Conservation (phyloP, 768 basidiomycete genomes). For the Boletus pseudopeckii region DNA sequence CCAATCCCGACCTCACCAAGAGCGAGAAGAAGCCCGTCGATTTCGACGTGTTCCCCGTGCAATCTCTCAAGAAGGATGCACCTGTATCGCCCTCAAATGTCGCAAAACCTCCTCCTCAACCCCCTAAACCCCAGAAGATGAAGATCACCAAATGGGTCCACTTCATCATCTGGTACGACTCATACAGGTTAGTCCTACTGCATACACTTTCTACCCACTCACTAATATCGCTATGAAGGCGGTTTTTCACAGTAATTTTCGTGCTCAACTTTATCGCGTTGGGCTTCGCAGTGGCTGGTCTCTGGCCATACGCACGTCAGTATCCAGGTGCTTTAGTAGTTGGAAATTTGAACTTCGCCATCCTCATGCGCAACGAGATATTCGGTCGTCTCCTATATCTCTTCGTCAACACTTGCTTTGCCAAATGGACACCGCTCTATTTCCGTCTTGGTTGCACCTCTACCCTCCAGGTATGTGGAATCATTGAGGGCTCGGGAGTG, state of each 20-base stretch:
- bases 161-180: constrained; percentile 75
- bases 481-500: not conserved
- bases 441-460: constrained; percentile 73
- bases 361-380: constrained; percentile 78
- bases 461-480: constrained; percentile 51
- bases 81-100: constrained; percentile 33
- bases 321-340: constrained; percentile 71
- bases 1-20: constrained; percentile 29
- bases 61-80: constrained; percentile 42
- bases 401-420: constrained; percentile 67
- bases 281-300: constrained; percentile 54
- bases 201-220: not conserved
- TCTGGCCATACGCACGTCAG: constrained; percentile 63
- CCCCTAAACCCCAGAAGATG: constrained; percentile 46
- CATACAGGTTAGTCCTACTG: constrained; percentile 52
- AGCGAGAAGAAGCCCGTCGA: constrained; percentile 40
- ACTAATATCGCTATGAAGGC: constrained; percentile 39
- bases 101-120: constrained; percentile 33
- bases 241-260: constrained; percentile 67
- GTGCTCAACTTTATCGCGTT: constrained; percentile 59
- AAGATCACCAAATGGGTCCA: constrained; percentile 58
- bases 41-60: constrained; percentile 29
- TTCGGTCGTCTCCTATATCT: constrained; percentile 77
- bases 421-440: constrained; percentile 80
- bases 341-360: constrained; percentile 68